phyloP scores from a whole-genome alignment of 441 rosid species.

The Theobroma grandiflorum region DNA sequence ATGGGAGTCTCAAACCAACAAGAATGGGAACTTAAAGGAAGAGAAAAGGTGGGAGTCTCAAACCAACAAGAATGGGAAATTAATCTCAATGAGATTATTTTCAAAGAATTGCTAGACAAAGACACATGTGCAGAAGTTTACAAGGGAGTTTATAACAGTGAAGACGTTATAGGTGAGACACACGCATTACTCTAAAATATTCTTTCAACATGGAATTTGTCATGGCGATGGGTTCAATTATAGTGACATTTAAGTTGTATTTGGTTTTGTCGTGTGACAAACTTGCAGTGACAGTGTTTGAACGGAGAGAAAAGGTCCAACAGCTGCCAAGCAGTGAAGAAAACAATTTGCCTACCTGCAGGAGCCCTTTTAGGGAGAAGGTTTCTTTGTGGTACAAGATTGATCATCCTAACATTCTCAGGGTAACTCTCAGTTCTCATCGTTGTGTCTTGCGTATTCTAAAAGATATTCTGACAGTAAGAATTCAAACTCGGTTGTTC shows the following conservation, averaged over 20 bases:
- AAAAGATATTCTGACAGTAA: no score
- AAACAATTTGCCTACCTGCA: background rate
- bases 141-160: conserved; percentile 40
- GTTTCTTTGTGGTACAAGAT: conserved; percentile 38
- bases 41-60: background rate
- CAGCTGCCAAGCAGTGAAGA: background rate
- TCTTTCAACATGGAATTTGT: no score
- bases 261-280: no score
- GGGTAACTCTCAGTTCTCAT: conserved; percentile 9
- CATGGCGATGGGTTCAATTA: background rate
- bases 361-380: conserved; percentile 29
- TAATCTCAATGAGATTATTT: conserved; percentile 31
- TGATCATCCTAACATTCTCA: conserved; percentile 41
- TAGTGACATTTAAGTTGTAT: background rate
- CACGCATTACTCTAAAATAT: no score
- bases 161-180: conserved; percentile 40
- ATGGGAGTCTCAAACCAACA: background rate
- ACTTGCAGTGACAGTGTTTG: conserved; percentile 40
- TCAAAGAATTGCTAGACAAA: conserved; percentile 30
- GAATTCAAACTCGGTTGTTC: background rate
- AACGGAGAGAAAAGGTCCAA: conserved; percentile 28
- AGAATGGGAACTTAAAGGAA: background rate
- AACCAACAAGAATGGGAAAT: conserved; percentile 37
- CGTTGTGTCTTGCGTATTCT: no score
- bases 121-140: conserved; percentile 36